Base-by-base conservation (phyloP, 805 yeast species). In the Kluyveromyces aestuarii region DNA sequence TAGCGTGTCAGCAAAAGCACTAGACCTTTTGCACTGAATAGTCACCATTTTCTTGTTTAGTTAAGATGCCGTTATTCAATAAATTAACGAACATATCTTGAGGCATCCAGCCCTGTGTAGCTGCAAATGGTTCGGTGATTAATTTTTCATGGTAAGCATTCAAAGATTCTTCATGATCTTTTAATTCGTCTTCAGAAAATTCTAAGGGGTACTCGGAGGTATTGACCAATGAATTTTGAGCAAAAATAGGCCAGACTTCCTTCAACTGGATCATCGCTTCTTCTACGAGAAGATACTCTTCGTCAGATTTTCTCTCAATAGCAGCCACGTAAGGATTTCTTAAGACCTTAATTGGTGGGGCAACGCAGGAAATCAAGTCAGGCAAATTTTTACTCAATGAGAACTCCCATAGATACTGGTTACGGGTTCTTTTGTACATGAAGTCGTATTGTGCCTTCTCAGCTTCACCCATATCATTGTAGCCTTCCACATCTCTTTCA, bases 81-180 rank as follows among this genome's bases (percentile, higher is more conserved):
- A 87, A 72, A 44, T 77, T 77, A 35, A 80, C 83, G 61, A 91
- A 90, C 84, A 88, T 80, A 62, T 88, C 96, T 62, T 88, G 96
- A 16, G 98, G 96, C 49, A 93, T 77, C 96, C 97, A 91, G 6
- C 96, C 96, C 48, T 86, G 84, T 21, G 96, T 85, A 43, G 91
- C 91, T 30, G 87, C 83, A 67, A 88, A 90, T 40, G 97, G 96
- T 45, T 81, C 75, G 6, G 81, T 72, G 37, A 83, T 75, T 43
- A 85, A 68, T 55, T 79, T 80, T 53, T 77, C 70, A 66, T 87
- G 91, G 71, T 87, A 85, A 30, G 73, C 76, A 50, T 77, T 81
- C 56, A 87, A 72, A 25, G 75, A 77, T 19, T 71, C 59, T 46
- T 78, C 79, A 60, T 82, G 84, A 46, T 71, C 64, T 50, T 80